phyloP scores from a whole-genome alignment of 2,329 filamentous ascomycete genomes.

The Trichoderma sp. region DNA sequence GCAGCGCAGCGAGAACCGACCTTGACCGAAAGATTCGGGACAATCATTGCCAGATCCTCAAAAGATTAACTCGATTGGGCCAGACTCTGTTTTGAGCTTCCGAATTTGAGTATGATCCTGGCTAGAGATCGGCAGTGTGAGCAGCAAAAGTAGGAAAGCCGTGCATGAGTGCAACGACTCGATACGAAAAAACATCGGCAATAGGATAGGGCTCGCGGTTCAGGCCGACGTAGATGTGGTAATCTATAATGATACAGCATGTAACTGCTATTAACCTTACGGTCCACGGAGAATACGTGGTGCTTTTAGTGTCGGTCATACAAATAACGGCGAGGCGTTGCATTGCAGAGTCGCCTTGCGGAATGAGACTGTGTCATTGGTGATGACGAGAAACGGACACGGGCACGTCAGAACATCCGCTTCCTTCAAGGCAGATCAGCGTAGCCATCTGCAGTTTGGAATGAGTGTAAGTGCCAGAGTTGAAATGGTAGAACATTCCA shows the following conservation, averaged over 20 bases:
- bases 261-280: neutral
- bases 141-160: neutral
- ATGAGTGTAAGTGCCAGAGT: neutral
- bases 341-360: neutral
- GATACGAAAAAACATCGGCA: neutral
- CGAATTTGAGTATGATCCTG: neutral
- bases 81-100: neutral
- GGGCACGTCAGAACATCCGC: neutral
- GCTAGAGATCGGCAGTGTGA: neutral
- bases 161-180: neutral
- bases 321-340: neutral
- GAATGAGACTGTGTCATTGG: neutral
- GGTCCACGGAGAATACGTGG: neutral
- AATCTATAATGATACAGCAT: neutral
- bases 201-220: neutral
- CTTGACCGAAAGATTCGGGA: neutral
- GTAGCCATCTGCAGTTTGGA: neutral
- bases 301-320: neutral
- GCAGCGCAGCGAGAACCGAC: neutral
- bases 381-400: neutral
- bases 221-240: neutral
- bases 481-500: neutral
- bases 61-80: neutral
- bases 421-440: neutral
- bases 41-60: neutral